Base-by-base conservation (phyloP, 441 rosid species). In the Adansonia gregorii region DNA sequence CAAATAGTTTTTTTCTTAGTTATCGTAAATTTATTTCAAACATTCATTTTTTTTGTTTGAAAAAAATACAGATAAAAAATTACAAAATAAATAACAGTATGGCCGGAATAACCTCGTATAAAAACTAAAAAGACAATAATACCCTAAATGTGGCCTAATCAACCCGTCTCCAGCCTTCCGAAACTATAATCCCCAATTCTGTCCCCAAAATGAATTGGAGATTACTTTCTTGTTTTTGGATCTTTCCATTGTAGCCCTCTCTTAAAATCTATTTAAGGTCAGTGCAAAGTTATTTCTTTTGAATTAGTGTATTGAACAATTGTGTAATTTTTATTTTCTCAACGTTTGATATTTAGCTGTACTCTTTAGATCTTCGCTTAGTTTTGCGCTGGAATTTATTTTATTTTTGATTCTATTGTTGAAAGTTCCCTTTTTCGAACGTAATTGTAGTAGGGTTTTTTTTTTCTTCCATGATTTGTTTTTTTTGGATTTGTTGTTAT, bases 131-230 rank as follows among this genome's bases (percentile, higher is more conserved):
- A 67, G 69, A 73, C 67, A 49, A 11, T 27, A 58, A 14, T 35
- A 54, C 67, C 76, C 75, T 60, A 1, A 3, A 35, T 8, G 46
- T 83, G 86, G 80, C 86, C 79, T 31, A 72, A 74, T 76, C 81
- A 82, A 78, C 58, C 81, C 77, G 80, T 82, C 35, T 12, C 69
- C 83, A 65, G 58, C 82, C 78, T 87, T 67, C 83, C 85, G 1
- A 63, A 65, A 22, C 22, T 24, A 64, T 49, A 55, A 67, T 51
- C 54, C 73, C 74, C 43, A 41, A 41, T 31, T 43, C 80, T 27
- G 56, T 35, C 58, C 41, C 14, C 64, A 45, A n/a, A 59, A 48
- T 1, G 2, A 7, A 61, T 61, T 60, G 41, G 12, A 31, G 19
- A 63, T 27, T 24, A 59, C 49, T 12, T 72, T 39, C 10, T 12